Base-by-base conservation (phyloP, 1,284 basidiomycete genomes). In the Ceratobasidium sp. region DNA sequence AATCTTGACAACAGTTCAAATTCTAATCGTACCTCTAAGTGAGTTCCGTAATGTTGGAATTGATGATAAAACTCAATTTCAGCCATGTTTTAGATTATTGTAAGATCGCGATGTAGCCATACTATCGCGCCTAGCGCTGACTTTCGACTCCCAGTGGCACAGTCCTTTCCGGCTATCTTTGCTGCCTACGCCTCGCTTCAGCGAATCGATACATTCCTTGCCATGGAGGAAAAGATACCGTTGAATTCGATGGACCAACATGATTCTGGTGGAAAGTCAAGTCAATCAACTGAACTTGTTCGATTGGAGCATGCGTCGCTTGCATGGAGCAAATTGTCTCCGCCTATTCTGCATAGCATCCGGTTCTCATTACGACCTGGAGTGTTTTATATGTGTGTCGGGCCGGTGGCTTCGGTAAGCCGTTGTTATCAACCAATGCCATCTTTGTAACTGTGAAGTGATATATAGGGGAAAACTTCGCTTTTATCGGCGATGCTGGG, bases 401-500 rank as follows among this genome's bases (percentile, higher is more conserved):
- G 78, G 0, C 76, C 77, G 3, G 78, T 78, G 6, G 78, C 74
- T 39, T 75, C 76, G 14, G 77, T 78, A 26, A n/a, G 75, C 67
- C 1, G 28, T 26, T 16, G 5, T 10, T 1, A 10, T 3, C 52
- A 2, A 58, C 5, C 3, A 5, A 14, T 18, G 16, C 18, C 1
- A 10, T 26, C 28, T 12, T 9, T 52, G 3, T 2, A 26, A n/a
- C n/a, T n/a, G n/a, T n/a, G n/a, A 59, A 10, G 36, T 21, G 23
- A 10, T 8, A 46, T 16, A 18, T n/a, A 74, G 73, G 74, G 74
- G 9, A 75, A 75, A 46, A 71, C 43, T 6, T 65, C 70, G 28
- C 65, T 75, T 30, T 43, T 73, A 23, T 45, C 60, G 16, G 57
- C 74, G 14, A 61, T 75, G 28, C 60, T 75, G 23, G 59, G 69